Base-by-base conservation (phyloP, 2,329 filamentous ascomycete species). In the Beauveria medogensis region DNA sequence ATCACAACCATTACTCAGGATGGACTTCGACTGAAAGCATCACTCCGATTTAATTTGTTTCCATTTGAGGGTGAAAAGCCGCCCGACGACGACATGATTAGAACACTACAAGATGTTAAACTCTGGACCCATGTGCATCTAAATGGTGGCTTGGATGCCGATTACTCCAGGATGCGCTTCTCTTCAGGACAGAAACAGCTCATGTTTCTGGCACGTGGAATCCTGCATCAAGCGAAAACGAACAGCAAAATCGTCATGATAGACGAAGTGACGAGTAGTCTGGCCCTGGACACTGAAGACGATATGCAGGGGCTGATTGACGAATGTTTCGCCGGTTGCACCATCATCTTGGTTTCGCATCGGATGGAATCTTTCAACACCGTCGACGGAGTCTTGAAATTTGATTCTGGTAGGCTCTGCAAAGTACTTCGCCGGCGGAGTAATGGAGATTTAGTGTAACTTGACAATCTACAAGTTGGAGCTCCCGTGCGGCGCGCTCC, bases 71-170 rank as follows among this genome's bases (percentile, higher is more conserved):
- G 55, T 6, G 6, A 5, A 3, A n/a, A 16, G 10, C 44, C 55
- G 5, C 26, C 40, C 24, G 48, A 53, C 14, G 40, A 34, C 3
- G 10, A 24, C 6, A 46, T 59, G 18, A 54, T 59, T 6, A 26
- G 16, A 5, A 20, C 20, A 5, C 26, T 59, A 10, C 37, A 14
- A 22, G 22, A 14, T 18, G 48, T 59, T 4, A 16, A 37, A 2
- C n/a, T 59, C 5, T 59, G 57, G 37, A 57, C 62, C 12, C 69
- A 63, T 14, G 76, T 81, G 40, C 65, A 61, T 1, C 70, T 81
- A 18, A 77, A 80, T 60, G 72, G 70, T 0, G 59, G 53, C 8
- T 44, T 61, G 10, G 37, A 56, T 10, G 24, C 59, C 2, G 14
- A 41, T 1, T 44, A 41, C 18, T 16, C 44, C 9, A 22, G 22